phyloP scores from a whole-genome alignment of 2,329 filamentous ascomycete species.

The Ophiostoma himal-ulmi region DNA sequence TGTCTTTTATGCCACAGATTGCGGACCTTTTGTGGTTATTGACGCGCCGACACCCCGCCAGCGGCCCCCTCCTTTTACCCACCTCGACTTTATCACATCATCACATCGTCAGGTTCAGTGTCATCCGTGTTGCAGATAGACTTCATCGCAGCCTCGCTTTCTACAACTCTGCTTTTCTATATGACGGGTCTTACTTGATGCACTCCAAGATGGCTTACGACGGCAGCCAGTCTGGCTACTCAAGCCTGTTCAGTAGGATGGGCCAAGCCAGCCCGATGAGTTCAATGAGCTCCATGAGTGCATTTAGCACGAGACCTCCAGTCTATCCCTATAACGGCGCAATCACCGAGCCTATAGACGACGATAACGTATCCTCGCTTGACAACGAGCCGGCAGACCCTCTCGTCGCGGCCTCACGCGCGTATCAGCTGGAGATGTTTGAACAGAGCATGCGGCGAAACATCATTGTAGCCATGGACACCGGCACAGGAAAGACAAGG shows the following conservation, averaged over 20 bases:
- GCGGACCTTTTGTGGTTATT: background rate
- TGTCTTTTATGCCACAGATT: background rate
- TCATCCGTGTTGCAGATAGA: background rate
- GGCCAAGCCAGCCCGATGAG: background rate
- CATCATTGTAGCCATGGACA: constrained; percentile 73
- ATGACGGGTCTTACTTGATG: background rate
- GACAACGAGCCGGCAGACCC: background rate
- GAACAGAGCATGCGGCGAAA: constrained; percentile 62
- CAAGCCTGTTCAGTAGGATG: background rate
- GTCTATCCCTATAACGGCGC: background rate
- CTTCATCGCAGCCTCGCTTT: background rate
- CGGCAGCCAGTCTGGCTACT: background rate
- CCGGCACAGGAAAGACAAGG: constrained; percentile 71
- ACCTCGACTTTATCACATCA: background rate
- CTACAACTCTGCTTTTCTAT: background rate
- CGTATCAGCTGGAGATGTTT: constrained; percentile 73
- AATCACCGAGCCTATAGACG: background rate
- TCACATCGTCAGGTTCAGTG: background rate
- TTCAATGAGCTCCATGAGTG: background rate
- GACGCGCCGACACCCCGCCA: background rate
- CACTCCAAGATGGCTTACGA: background rate
- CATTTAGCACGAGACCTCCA: background rate
- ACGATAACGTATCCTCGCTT: constrained; percentile 26
- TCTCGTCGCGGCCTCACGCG: constrained; percentile 33
- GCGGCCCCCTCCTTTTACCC: background rate